Percentiles rank a stretch among this genome's conserved stretches.
phyloP scores from a whole-genome alignment of 306 rosid species.

The Pyrus bretschneideri region DNA sequence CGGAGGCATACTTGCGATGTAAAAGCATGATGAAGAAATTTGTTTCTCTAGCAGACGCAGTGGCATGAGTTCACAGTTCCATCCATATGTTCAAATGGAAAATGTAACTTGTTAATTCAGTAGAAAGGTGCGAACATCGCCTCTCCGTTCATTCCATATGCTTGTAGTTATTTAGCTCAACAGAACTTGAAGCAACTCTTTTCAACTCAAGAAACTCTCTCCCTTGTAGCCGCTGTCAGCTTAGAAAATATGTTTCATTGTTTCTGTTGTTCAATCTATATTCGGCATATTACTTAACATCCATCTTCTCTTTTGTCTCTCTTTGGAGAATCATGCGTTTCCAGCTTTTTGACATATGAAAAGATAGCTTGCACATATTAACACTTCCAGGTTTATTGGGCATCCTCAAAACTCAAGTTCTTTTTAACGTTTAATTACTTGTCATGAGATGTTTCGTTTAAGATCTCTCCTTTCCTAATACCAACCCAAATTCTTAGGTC shows the following conservation, averaged over 20 bases:
- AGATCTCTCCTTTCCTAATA: not conserved
- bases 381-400: not conserved
- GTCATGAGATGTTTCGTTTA: not conserved
- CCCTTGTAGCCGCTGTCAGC: not conserved
- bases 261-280: not conserved
- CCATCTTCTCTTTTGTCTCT: not conserved
- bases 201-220: not conserved
- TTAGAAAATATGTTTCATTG: not conserved
- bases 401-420: not conserved
- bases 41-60: not conserved
- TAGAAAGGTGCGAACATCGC: not conserved
- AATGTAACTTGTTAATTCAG: not conserved
- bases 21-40: not conserved
- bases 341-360: not conserved
- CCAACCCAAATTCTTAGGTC: not conserved
- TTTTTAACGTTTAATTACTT: not conserved
- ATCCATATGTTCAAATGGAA: not conserved
- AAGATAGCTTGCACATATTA: not conserved
- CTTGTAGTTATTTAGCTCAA: not conserved
- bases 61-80: not conserved
- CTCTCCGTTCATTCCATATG: not conserved
- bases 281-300: not conserved
- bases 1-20: not conserved
- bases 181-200: not conserved
- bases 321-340: not conserved